Conservation (phyloP, 257 asterid genomes). For the Solanum virginianum region DNA sequence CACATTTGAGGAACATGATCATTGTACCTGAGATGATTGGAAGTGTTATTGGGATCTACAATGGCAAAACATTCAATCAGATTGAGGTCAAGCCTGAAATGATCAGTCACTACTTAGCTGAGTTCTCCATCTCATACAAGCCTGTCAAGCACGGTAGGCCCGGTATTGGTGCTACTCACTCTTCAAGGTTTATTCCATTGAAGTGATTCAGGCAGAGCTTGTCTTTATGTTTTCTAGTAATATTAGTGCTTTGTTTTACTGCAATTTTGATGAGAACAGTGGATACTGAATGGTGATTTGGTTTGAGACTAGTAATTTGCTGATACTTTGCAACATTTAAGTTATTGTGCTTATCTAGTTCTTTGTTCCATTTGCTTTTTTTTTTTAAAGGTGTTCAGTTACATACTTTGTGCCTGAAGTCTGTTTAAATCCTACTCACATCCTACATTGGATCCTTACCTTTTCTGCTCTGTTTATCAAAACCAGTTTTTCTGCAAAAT, state of each 20-base stretch:
- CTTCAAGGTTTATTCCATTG: slow-evolving; percentile 11
- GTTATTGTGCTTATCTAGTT: neutral
- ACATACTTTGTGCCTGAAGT: neutral
- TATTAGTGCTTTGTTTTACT: neutral
- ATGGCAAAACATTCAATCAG: slow-evolving; percentile 6
- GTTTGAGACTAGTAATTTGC: neutral
- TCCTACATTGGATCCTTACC: neutral
- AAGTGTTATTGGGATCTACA: slow-evolving; percentile 12
- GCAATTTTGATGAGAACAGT: neutral
- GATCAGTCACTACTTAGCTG: slow-evolving; percentile 4
- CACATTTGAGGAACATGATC: slow-evolving; percentile 16
- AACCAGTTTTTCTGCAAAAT: neutral
- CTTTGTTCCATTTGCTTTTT: neutral
- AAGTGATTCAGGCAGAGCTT: neutral
- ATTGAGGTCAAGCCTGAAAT: slow-evolving; percentile 10
- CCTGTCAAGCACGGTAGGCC: slow-evolving; percentile 15
- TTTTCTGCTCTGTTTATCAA: neutral
- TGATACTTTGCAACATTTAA: neutral
- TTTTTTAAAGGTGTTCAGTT: neutral
- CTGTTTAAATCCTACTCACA: neutral
- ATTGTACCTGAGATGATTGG: slow-evolving; percentile 21
- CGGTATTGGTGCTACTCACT: slow-evolving; percentile 16
- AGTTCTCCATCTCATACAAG: slow-evolving; percentile 11
- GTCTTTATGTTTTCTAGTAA: neutral
- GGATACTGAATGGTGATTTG: neutral